Conservation (phyloP, 345 rosid genomes). For the Bruguiera gymnorhiza region DNA sequence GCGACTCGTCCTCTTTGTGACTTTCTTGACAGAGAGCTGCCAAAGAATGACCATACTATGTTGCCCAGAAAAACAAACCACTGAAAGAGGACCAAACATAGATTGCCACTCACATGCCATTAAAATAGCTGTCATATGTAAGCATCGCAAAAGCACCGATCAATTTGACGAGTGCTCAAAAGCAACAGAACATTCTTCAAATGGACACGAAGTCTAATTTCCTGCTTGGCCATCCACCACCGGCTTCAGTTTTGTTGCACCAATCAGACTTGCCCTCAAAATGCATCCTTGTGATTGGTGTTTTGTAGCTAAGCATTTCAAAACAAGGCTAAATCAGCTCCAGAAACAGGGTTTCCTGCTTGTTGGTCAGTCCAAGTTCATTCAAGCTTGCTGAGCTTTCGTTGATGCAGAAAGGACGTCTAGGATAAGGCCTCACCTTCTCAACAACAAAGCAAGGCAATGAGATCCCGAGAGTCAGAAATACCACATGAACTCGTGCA, state of each 20-base stretch:
- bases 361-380: constrained; percentile 66
- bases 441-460: constrained; percentile 21
- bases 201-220: neutral
- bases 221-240: neutral
- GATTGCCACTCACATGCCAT: no score
- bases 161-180: no score
- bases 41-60: no score
- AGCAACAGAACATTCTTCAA: neutral
- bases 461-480: neutral
- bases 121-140: no score
- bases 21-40: no score
- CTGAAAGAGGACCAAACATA: no score
- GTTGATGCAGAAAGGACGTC: constrained; percentile 43
- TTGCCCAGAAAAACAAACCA: no score
- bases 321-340: constrained; percentile 48
- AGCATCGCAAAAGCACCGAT: no score
- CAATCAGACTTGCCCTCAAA: neutral
- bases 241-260: neutral
- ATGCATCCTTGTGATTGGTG: neutral
- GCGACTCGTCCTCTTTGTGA: no score
- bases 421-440: constrained; percentile 82
- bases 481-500: no score
- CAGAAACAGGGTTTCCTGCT: constrained; percentile 76
- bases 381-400: constrained; percentile 54
- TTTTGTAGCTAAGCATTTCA: neutral